A percentile compares a stretch with the other conserved stretches of the same genome.
Evolutionary conservation across 768 basidiomycete genomes (phyloP).

Genomic region (Amanita rubescens): DNA sequence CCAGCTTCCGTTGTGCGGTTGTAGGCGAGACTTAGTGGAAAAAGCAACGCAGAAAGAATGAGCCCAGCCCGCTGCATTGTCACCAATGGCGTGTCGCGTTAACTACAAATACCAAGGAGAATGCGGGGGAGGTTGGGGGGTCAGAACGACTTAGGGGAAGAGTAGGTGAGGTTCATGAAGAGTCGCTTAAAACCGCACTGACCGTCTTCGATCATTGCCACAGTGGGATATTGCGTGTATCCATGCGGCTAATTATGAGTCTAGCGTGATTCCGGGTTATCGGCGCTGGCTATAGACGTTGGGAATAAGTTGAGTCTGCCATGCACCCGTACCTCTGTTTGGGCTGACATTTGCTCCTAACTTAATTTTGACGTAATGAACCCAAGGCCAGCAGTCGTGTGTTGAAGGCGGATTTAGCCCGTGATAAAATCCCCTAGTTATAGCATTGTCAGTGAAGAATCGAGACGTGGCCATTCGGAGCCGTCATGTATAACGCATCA

Average conservation of each 20-base stretch:
- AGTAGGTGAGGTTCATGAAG: background rate
- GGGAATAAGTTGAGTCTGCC: background rate
- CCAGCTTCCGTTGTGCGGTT: conserved; percentile 27
- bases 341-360: background rate
- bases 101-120: too few relatives aligned
- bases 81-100: background rate
- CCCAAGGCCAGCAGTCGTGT: too few relatives aligned
- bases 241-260: background rate
- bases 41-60: background rate
- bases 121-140: too few relatives aligned
- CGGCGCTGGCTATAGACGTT: background rate
- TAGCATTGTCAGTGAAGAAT: too few relatives aligned
- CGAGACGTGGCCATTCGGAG: too few relatives aligned
- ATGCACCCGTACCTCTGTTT: background rate
- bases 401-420: too few relatives aligned
- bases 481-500: too few relatives aligned
- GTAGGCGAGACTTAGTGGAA: conserved; percentile 11
- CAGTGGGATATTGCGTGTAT: background rate
- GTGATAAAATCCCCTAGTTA: too few relatives aligned
- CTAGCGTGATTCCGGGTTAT: background rate
- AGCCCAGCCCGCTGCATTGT: background rate
- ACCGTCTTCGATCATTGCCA: background rate
- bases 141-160: background rate
- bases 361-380: too few relatives aligned
- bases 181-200: background rate